phyloP scores from a whole-genome alignment of 1,284 basidiomycete species.

The Malassezia dermatis region DNA sequence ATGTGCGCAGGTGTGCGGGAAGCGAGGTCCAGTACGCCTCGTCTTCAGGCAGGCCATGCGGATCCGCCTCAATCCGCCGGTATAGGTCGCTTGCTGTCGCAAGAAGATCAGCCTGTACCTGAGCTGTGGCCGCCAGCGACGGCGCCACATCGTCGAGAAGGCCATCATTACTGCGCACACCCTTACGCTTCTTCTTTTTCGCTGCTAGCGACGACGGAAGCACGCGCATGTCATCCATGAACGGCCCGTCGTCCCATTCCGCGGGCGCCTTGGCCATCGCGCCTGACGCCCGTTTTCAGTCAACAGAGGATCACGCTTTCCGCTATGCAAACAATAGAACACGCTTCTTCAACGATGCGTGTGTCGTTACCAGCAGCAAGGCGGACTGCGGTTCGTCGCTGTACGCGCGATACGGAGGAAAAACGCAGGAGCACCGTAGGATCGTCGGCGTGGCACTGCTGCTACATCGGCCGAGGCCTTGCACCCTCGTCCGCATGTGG shows the following conservation, averaged over 20 bases:
- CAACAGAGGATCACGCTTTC: neutral
- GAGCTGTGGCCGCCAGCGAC: slow-evolving; percentile 30
- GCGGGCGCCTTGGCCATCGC: slow-evolving; percentile 15
- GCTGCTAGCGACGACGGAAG: neutral
- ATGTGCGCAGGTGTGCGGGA: slow-evolving; percentile 54
- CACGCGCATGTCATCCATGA: neutral
- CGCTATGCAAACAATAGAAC: neutral
- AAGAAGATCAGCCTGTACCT: slow-evolving; percentile 43
- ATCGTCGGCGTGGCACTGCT: slow-evolving; percentile 1
- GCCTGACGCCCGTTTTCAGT: slow-evolving; percentile 1
- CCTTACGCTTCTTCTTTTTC: slow-evolving; percentile 16
- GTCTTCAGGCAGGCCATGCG: slow-evolving; percentile 49
- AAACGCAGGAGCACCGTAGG: neutral
- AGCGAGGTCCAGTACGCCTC: slow-evolving; percentile 57
- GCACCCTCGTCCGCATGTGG: neutral
- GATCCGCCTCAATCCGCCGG: slow-evolving; percentile 44
- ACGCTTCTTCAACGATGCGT: neutral
- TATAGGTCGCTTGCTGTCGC: slow-evolving; percentile 45
- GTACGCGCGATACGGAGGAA: neutral
- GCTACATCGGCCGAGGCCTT: neutral
- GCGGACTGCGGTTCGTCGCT: neutral
- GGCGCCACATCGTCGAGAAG: slow-evolving; percentile 2
- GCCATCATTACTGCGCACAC: neutral
- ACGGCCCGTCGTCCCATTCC: neutral
- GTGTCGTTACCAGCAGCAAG: neutral